Evolutionary conservation across 2,329 filamentous ascomycete species (phyloP).

Genomic region (Colletotrichum cordylinicola): DNA sequence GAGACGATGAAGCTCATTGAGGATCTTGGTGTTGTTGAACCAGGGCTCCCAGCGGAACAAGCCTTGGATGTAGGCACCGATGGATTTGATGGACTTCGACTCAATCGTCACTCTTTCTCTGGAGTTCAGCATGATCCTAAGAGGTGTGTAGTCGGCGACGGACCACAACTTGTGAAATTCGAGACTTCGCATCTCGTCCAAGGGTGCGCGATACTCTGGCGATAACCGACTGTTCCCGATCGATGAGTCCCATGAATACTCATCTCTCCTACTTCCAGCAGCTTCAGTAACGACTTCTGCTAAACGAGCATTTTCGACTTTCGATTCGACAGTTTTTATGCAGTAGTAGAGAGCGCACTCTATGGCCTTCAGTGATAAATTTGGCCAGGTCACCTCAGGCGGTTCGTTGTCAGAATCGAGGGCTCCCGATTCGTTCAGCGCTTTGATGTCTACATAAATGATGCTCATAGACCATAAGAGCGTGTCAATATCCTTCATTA

Average conservation of each 20-base stretch:
- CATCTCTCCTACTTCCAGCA: neutral
- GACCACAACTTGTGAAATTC: slow-evolving; percentile 1
- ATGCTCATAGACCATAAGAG: slow-evolving; percentile 3
- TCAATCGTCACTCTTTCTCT: no score
- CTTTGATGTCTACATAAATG: neutral
- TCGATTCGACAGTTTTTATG: neutral
- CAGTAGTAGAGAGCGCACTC: no score
- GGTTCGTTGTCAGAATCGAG: neutral
- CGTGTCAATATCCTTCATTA: neutral
- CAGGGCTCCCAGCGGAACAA: neutral
- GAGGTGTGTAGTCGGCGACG: neutral
- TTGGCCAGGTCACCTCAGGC: neutral
- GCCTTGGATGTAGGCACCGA: neutral
- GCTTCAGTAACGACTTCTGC: neutral
- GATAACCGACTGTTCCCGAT: neutral
- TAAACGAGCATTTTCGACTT: neutral
- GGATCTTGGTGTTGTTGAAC: neutral
- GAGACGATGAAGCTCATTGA: neutral
- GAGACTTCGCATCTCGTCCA: neutral
- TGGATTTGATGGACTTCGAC: neutral
- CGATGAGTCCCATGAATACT: neutral
- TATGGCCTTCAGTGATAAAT: neutral
- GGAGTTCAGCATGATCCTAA: neutral
- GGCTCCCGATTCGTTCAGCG: neutral
- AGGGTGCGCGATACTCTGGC: neutral